Evolutionary conservation across 73 alveolate species (phyloP), one percentile per base, ranked within the genome.

Genomic region (Symbiodinium pilosum): DNA sequence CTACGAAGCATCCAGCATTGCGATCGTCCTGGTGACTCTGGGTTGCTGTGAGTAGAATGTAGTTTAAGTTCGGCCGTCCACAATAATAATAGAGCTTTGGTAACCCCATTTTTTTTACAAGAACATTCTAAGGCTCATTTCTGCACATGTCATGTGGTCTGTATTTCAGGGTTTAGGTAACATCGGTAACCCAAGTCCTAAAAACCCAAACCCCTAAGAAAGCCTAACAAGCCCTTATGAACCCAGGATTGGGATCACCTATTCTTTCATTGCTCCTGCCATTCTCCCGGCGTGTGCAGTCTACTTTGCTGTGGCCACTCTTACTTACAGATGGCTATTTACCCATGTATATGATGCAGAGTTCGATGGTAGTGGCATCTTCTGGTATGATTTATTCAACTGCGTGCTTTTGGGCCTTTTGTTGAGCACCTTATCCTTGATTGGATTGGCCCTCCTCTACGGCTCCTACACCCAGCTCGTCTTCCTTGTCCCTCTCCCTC

Each of bases 351-450:
- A 93, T 30, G 93, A 77, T 28, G 64, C 86, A 26, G 98, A 93
- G 39, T 93, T 93, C 28, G 98, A 93, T 84, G 83, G 98, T 36
- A 77, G 92, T 9, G 98, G 98, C 39, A 69, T 51, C 8, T 93
- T 93, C 54, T 93, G 98, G 98, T 75, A 91, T 43, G 97, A 91
- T 69, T 88, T 91, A 75, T 91, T 91, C 97, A 91, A 91, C 56
- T 42, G 88, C 9, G 75, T 91, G 83, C 32, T 91, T 34, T n/a
- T 69, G 21, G 97, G 97, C 7, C 39, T 54, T 52, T 83, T 91
- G 40, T 43, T 91, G 21, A 91, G 88, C 52, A 91, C 97, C 36
- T 43, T 91, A 40, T 91, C 97, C 28, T 43, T 91, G 56, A 32
- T 91, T 2, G 97, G 97, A 0, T 38, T 91, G 77, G 97, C 89